Conservation (phyloP, 805 yeast genomes). For the Cyberlindnera veronae region DNA sequence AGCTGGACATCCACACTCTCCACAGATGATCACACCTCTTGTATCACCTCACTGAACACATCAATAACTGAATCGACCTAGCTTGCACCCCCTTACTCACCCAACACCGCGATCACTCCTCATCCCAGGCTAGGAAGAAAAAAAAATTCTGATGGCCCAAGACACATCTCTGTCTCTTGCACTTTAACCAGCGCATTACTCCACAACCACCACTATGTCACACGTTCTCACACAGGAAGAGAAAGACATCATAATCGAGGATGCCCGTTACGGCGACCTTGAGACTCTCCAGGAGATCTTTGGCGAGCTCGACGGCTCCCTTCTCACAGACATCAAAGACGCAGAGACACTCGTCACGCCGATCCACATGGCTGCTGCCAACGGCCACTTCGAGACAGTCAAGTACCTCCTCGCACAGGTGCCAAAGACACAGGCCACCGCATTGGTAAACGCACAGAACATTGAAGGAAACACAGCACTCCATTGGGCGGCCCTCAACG, state of each 20-base stretch:
- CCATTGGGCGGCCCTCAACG: slow-evolving; percentile 95
- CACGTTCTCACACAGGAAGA: slow-evolving; percentile 60
- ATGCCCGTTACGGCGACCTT: slow-evolving; percentile 85
- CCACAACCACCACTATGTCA: slow-evolving; percentile 9
- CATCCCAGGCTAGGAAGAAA: not conserved
- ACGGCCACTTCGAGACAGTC: slow-evolving; percentile 77
- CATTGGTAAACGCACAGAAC: slow-evolving; percentile 51
- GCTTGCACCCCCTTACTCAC: too few species aligned
- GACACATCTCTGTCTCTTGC: not conserved
- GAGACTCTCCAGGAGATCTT: slow-evolving; percentile 71
- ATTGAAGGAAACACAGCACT: slow-evolving; percentile 89
- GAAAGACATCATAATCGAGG: slow-evolving; percentile 74
- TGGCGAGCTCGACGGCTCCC: slow-evolving; percentile 46
- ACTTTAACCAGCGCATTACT: not conserved
- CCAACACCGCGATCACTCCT: not conserved
- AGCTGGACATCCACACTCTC: too few species aligned
- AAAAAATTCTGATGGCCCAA: too few species aligned
- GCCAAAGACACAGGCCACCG: slow-evolving; percentile 41
- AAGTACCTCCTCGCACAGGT: slow-evolving; percentile 53
- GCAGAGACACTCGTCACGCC: slow-evolving; percentile 67
- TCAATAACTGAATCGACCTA: too few species aligned
- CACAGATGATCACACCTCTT: too few species aligned
- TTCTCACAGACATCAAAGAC: slow-evolving; percentile 50
- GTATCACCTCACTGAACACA: too few species aligned
- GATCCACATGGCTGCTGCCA: slow-evolving; percentile 93